Conservation (phyloP, 2,329 filamentous ascomycete genomes). For the Fusarium coicis region DNA sequence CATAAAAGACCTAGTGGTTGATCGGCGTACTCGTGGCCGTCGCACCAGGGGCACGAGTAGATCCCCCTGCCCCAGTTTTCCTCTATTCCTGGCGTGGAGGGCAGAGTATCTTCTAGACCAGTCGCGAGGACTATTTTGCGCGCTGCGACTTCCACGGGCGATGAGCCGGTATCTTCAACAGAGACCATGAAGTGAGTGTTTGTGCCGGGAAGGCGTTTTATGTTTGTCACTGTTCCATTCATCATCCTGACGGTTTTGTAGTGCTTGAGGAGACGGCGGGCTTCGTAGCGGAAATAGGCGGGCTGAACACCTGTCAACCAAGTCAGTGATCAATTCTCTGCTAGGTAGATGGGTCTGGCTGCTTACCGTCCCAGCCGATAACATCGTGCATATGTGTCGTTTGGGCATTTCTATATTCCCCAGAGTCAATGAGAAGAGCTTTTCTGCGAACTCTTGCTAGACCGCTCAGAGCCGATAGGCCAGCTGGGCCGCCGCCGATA, state of each 20-base stretch:
- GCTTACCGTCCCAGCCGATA: conserved; percentile 66
- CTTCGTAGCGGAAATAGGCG: conserved; percentile 63
- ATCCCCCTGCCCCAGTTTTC: conserved; percentile 69
- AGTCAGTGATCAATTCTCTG: too few species aligned
- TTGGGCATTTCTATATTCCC: conserved; percentile 65
- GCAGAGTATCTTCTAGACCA: conserved; percentile 65
- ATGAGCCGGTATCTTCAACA: not conserved
- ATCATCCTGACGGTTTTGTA: conserved; percentile 62
- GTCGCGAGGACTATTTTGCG: conserved; percentile 68
- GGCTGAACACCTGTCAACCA: conserved; percentile 55
- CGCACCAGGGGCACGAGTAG: conserved; percentile 74
- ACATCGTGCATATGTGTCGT: conserved; percentile 72
- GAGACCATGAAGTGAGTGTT: conserved; percentile 59
- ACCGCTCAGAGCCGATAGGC: conserved; percentile 64
- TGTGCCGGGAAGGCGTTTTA: conserved; percentile 49
- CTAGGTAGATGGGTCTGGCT: too few species aligned
- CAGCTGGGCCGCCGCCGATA: conserved; percentile 67
- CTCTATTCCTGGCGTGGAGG: conserved; percentile 62
- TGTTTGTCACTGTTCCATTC: conserved; percentile 63
- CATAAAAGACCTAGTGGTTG: conserved; percentile 66
- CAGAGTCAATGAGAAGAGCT: conserved; percentile 67
- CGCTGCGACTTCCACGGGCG: conserved; percentile 31
- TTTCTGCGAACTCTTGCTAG: conserved; percentile 68
- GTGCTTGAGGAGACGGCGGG: conserved; percentile 61
- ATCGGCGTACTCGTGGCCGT: conserved; percentile 70